phyloP scores from a whole-genome alignment of 768 basidiomycete species.

The Lentinula lateritia region DNA sequence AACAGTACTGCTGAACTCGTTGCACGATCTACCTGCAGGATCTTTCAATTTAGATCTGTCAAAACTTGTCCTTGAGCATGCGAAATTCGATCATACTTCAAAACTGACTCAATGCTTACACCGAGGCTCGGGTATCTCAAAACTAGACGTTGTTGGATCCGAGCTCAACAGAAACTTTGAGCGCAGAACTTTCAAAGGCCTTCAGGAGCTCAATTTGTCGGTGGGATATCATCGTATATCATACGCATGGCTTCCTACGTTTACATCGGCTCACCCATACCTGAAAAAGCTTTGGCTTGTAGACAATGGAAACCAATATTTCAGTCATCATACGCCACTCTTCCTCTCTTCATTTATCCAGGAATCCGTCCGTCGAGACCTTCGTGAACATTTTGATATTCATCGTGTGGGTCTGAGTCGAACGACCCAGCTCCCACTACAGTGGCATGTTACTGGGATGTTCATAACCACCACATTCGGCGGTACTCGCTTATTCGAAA shows the following conservation, averaged over 20 bases:
- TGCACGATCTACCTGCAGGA: background rate
- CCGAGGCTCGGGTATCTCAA: background rate
- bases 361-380: background rate
- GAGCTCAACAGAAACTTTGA: background rate
- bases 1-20: background rate
- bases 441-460: background rate
- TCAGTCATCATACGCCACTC: background rate
- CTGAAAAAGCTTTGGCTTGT: background rate
- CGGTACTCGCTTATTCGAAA: background rate
- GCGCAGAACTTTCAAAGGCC: background rate
- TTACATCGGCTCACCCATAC: background rate
- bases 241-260: background rate
- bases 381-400: background rate
- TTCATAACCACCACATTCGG: background rate
- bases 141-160: background rate
- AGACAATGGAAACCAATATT: background rate
- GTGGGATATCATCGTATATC: background rate
- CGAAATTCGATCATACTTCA: background rate
- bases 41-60: background rate
- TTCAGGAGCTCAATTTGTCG: background rate
- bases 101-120: background rate
- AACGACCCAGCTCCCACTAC: background rate
- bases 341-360: background rate
- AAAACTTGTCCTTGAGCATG: background rate
- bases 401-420: background rate